Evolutionary conservation across 2,329 filamentous ascomycete genomes (phyloP).

Genomic region (Colletotrichum karsti): DNA sequence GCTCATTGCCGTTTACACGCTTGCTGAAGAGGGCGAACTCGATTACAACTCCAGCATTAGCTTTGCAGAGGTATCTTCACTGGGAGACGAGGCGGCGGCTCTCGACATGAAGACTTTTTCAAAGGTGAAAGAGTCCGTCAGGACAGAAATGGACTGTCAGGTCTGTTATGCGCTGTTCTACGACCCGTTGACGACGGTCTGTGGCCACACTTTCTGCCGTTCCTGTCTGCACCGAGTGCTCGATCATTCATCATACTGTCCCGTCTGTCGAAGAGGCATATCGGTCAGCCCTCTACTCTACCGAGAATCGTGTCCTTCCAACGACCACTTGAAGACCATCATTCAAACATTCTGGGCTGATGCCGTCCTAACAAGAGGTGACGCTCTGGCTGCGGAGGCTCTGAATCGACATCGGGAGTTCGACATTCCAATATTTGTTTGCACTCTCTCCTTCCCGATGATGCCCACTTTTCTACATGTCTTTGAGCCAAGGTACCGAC

Average conservation of each 20-base stretch:
- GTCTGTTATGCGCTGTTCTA: slow-evolving; percentile 85
- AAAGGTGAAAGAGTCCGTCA: slow-evolving; percentile 67
- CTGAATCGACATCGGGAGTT: slow-evolving; percentile 63
- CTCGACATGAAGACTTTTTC: slow-evolving; percentile 50
- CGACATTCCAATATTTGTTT: slow-evolving; percentile 80
- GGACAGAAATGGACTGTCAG: slow-evolving; percentile 84
- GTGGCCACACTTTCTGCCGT: slow-evolving; percentile 90
- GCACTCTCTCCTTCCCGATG: slow-evolving; percentile 80
- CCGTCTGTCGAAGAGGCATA: slow-evolving; percentile 78
- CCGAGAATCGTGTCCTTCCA: slow-evolving; percentile 57
- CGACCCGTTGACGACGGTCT: slow-evolving; percentile 84
- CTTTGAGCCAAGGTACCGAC: slow-evolving; percentile 90
- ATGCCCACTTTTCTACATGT: slow-evolving; percentile 90
- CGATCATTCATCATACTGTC: slow-evolving; percentile 81
- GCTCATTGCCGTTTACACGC: slow-evolving; percentile 71
- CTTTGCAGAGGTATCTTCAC: slow-evolving; percentile 47
- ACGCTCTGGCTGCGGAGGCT: slow-evolving; percentile 66
- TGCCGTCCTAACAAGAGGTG: slow-evolving; percentile 65
- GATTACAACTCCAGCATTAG: slow-evolving; percentile 62
- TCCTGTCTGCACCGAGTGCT: slow-evolving; percentile 79
- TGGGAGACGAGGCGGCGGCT: slow-evolving; percentile 34
- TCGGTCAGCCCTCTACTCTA: slow-evolving; percentile 55
- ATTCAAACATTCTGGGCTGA: slow-evolving; percentile 76
- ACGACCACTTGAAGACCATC: slow-evolving; percentile 70
- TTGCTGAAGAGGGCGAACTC: slow-evolving; percentile 71